Evolutionary conservation across 2,329 filamentous ascomycete genomes (phyloP), one percentile per base, ranked within the genome.

Genomic region (Paracorniculantispora psalliotae): DNA sequence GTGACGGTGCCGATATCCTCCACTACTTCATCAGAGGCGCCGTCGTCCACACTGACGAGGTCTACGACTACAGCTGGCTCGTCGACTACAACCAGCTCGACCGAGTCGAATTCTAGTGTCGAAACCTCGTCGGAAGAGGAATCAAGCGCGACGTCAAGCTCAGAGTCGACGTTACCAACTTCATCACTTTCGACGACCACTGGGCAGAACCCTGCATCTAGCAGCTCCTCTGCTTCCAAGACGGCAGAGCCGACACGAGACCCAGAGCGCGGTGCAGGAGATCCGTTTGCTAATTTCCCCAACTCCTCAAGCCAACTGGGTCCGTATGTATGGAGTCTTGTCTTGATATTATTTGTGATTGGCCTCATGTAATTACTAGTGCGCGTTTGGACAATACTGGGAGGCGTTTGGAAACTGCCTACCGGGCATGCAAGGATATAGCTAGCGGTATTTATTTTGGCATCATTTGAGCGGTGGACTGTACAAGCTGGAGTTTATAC

Each of bases 271-370:
- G 53, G 53, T 9, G 53, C 43, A 4, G 53, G 53, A 48, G 53
- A 56, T 28, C 53, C 53, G 43, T 57, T 57, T 57, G 54, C 46
- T 15, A 50, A 57, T 37, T 9, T 37, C 6, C 44, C 46, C 3
- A 49, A 33, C 17, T 43, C 46, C n/a, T 50, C 46, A 3, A 13
- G n/a, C 1, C 21, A 25, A 13, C 4, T 39, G 19, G 46, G 33
- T 2, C 26, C 23, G 0, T 50, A 13, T 19, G n/a, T 50, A 4
- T 49, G n/a, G 35, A 19, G 25, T 33, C 0, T 50, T 1, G 4
- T 50, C 1, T 2, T 39, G 12, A 23, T 43, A 43, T 28, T 57
- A 17, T 13, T 56, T 43, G 46, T 43, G 4, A 43, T 25, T 41
- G 4, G 25, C 12, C 25, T 50, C 3, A 17, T 39, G 35, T 57